Evolutionary conservation across 2,329 filamentous ascomycete species (phyloP), one percentile per base, ranked within the genome.

Genomic region (Diaporthe vaccinii): DNA sequence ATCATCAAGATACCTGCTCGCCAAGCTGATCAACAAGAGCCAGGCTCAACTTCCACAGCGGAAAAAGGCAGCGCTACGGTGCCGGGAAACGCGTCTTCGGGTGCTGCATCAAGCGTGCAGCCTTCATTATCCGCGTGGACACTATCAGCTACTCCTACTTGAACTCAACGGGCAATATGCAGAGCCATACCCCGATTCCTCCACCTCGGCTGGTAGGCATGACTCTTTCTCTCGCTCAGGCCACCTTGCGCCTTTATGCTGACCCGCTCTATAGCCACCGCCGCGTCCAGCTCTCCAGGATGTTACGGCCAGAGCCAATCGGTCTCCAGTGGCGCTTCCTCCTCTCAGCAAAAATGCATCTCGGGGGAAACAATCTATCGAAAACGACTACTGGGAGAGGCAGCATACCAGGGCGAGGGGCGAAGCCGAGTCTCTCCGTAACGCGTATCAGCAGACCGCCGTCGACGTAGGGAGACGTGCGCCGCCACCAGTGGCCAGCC

Each of bases 251-350:
- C 57, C 28, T 44, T 31, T 41, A 20, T 51, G 46, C 65, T 74
- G 44, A 74, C 72, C 28, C 25, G 46, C 31, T 41, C 2, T 10
- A 12, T 6, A 74, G 73, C 73, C 73, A 31, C 55, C 55, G 17
- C 55, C 44, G 25, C 65, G 73, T 55, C 17, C 14, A 79, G 41
- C 75, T 62, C 44, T 78, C 74, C 80, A 82, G 83, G 31, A 80
- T 75, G 61, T 80, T 61, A 36, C 82, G 80, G 75, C 84, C 82
- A 61, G 79, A 72, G 78, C 84, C 83, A 46, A 78, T n/a, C 71
- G 74, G 22, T 73, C 69, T 61, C 82, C 77, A 6, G 78, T 74
- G 25, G 75, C 58, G 49, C 25, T 78, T 46, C 70, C 76, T 69
- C 68, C 74, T 39, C 41, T 78, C 12, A 28, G 5, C 8, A 71